Percentiles rank a stretch among this genome's conserved stretches.
These are phyloP conservation scores for Macrocybe sp. DNA, from an alignment of 1,284 basidiomycete genomes.

Conservation along the genomic window DNA sequence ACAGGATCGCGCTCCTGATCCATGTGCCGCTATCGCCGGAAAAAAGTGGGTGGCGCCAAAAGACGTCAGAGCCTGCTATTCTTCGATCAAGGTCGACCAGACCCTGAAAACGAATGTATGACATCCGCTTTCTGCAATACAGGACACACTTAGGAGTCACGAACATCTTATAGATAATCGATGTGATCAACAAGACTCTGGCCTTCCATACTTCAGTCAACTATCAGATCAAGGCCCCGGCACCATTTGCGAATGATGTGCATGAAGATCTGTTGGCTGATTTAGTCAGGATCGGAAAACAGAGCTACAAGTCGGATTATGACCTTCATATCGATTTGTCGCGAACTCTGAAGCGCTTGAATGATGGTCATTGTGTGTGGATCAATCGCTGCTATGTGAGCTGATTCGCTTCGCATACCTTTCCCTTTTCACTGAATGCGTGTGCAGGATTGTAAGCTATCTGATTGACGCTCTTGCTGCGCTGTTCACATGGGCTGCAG, in stretches of 20 bases:
- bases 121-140: constrained; percentile 2
- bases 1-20: constrained; percentile 20
- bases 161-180: constrained; percentile 38
- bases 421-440: constrained; percentile 12
- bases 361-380: constrained; percentile 43
- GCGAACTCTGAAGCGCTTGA: constrained; percentile 47
- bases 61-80: constrained; percentile 35
- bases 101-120: constrained; percentile 34
- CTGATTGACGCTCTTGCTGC: background rate
- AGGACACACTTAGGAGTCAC: background rate
- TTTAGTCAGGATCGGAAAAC: constrained; percentile 42
- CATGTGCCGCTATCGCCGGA: constrained; percentile 35
- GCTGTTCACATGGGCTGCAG: constrained; percentile 9
- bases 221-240: constrained; percentile 41
- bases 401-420: background rate
- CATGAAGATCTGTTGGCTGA: constrained; percentile 55
- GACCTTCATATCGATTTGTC: constrained; percentile 54
- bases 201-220: constrained; percentile 60
- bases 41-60: constrained; percentile 37
- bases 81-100: constrained; percentile 30
- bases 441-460: constrained; percentile 39
- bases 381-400: constrained; percentile 31
- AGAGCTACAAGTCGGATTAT: constrained; percentile 46
- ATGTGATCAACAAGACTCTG: constrained; percentile 54
- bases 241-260: constrained; percentile 39